Conservation (phyloP, 495 filamentous ascomycete species). For the Penicillium salamii region DNA sequence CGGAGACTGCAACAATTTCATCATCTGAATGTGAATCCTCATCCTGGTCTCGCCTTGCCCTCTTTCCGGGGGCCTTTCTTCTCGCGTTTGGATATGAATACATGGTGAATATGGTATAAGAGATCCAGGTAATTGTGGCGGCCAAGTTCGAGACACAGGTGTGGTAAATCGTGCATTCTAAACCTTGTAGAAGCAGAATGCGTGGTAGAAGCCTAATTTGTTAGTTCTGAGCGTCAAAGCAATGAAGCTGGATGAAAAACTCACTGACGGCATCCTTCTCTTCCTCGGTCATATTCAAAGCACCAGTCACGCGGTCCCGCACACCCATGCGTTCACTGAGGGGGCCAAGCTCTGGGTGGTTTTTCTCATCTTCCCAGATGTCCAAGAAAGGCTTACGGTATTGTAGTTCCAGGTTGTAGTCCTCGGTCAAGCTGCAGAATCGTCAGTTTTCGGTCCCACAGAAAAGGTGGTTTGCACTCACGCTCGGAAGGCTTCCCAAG, state of each 20-base stretch:
- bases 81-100: conserved; percentile 12
- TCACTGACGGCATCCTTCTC: conserved; percentile 84
- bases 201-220: conserved; percentile 69
- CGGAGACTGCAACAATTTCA: conserved; percentile 26
- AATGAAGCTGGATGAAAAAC: conserved; percentile 14
- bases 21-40: conserved; percentile 29
- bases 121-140: no score
- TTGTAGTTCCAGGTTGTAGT: conserved; percentile 92
- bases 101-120: no score
- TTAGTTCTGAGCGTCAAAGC: conserved; percentile 7
- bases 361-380: conserved; percentile 86
- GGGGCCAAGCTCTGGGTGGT: conserved; percentile 71
- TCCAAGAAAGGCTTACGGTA: conserved; percentile 88
- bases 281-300: conserved; percentile 66
- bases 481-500: conserved; percentile 94
- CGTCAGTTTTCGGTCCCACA: conserved; percentile 16
- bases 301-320: conserved; percentile 63
- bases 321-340: conserved; percentile 95
- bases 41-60: conserved; percentile 15
- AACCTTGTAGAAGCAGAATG: conserved; percentile 92
- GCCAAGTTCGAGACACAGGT: no score
- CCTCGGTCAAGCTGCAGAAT: conserved; percentile 66
- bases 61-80: conserved; percentile 4
- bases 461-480: conserved; percentile 23
- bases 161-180: conserved; percentile 35